A percentile compares a stretch with the other conserved stretches of the same genome.
These are phyloP conservation scores for Adenanthera pavonina DNA, from an alignment of 306 rosid genomes.

Conservation along the genomic window DNA sequence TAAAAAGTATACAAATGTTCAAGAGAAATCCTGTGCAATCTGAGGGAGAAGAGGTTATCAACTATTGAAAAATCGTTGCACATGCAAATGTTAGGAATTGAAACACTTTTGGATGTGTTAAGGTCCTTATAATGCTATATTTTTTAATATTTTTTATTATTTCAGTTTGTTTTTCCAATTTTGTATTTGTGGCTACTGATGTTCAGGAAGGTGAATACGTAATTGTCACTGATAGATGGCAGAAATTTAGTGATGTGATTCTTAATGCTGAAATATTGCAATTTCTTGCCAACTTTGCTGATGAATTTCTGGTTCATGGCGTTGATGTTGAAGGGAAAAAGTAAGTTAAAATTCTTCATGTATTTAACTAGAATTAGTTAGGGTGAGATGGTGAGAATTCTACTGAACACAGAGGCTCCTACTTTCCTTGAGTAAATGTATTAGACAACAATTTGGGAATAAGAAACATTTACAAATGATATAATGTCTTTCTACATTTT, in stretches of 20 bases:
- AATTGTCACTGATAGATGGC: constrained; percentile 96
- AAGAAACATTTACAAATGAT: background rate
- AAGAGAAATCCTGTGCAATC: constrained; percentile 18
- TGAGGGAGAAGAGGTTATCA: constrained; percentile 8
- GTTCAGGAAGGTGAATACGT: constrained; percentile 82
- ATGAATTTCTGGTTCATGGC: constrained; percentile 94
- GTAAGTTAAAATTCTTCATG: constrained; percentile 48
- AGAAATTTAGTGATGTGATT: constrained; percentile 85
- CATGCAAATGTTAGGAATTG: background rate
- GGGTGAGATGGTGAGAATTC: background rate
- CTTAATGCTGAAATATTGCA: constrained; percentile 63
- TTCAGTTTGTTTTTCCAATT: constrained; percentile 4
- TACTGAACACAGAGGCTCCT: background rate
- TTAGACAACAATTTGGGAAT: constrained; percentile 16
- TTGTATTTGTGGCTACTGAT: constrained; percentile 38
- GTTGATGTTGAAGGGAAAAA: constrained; percentile 98
- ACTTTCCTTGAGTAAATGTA: constrained; percentile 18
- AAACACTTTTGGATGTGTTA: constrained; percentile 18
- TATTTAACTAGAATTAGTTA: constrained; percentile 12
- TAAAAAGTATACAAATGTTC: constrained; percentile 6
- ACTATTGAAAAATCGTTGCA: constrained; percentile 9
- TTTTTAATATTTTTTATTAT: constrained; percentile 6
- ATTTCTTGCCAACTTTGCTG: constrained; percentile 84
- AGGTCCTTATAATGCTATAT: constrained; percentile 2
- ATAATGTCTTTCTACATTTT: background rate